These are phyloP conservation scores for Pistacia vera DNA, from an alignment of 345 rosid genomes.

Conservation along the genomic window DNA sequence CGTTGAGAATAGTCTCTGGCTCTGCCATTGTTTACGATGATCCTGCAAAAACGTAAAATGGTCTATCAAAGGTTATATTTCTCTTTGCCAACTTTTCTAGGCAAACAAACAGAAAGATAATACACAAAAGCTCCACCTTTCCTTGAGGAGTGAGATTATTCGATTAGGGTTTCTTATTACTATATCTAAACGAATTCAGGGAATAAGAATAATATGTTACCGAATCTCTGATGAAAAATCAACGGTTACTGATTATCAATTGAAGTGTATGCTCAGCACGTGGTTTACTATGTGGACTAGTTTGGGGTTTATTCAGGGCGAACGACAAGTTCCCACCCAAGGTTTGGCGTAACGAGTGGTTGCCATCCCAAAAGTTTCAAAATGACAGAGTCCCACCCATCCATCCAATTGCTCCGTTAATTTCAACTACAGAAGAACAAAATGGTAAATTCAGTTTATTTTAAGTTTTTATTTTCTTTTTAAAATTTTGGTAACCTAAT, in stretches of 20 bases:
- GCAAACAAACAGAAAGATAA: constrained; percentile 1
- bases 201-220: background rate
- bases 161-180: constrained; percentile 21
- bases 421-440: no score
- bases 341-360: no score
- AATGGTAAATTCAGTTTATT: no score
- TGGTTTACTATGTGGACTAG: background rate
- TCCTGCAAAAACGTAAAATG: constrained; percentile 10
- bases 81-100: background rate
- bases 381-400: no score
- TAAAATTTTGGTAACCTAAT: no score
- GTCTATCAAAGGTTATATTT: background rate
- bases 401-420: no score
- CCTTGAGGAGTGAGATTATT: background rate
- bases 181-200: background rate
- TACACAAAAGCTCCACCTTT: constrained; percentile 17
- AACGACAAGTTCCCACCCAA: no score
- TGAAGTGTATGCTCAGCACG: background rate
- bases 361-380: no score
- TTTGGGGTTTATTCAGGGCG: no score
- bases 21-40: constrained; percentile 44
- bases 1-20: constrained; percentile 31
- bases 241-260: background rate
- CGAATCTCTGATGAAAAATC: background rate
- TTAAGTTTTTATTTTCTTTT: no score